phyloP scores from a whole-genome alignment of 257 asterid species.

The Rauvolfia tetraphylla region DNA sequence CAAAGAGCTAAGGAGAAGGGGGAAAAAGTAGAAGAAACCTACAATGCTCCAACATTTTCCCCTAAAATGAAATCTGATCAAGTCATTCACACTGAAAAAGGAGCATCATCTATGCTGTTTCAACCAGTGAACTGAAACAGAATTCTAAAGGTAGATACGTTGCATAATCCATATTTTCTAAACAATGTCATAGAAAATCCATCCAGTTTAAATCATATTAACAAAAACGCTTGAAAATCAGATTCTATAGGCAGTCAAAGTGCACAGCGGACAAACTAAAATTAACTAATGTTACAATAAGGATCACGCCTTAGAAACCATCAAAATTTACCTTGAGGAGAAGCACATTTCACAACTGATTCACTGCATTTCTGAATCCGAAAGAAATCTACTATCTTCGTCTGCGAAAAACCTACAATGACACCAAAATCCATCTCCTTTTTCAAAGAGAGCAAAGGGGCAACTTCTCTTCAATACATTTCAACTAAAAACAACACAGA shows the following conservation, averaged over 20 bases:
- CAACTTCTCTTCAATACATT: neutral
- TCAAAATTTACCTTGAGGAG: conserved; percentile 53
- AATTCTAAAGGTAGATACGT: neutral
- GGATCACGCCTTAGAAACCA: neutral
- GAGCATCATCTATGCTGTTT: neutral
- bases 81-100: neutral
- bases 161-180: neutral
- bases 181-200: neutral
- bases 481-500: neutral
- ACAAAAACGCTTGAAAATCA: neutral
- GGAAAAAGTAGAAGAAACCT: neutral
- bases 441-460: neutral
- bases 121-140: no score
- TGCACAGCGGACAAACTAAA: neutral
- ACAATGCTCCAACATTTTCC: neutral
- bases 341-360: conserved; percentile 30
- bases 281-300: neutral
- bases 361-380: conserved; percentile 55
- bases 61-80: neutral
- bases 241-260: neutral
- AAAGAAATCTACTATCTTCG: conserved; percentile 65
- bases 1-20: no score
- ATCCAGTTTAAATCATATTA: neutral
- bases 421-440: neutral
- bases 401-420: conserved; percentile 62